Conservation (phyloP, 306 rosid genomes). For the Medicago lupulina region DNA sequence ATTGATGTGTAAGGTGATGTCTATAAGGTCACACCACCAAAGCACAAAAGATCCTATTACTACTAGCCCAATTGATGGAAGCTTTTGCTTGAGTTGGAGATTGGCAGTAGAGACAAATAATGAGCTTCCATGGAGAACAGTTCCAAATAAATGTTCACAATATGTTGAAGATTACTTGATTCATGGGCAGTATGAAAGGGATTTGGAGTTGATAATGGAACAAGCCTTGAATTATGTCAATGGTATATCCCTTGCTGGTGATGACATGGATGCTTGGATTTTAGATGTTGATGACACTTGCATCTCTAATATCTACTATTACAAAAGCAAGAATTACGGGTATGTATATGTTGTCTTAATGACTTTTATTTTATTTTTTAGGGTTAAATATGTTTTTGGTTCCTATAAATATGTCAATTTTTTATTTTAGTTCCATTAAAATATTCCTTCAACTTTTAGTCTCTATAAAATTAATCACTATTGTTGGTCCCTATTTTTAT, state of each 20-base stretch:
- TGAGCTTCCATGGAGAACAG: slow-evolving; percentile 69
- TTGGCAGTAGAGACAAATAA: slow-evolving; percentile 79
- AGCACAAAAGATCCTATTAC: background rate
- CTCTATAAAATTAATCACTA: too few relatives aligned
- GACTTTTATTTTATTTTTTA: background rate
- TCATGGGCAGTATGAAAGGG: slow-evolving; percentile 68
- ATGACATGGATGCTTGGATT: slow-evolving; percentile 73
- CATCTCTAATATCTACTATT: slow-evolving; percentile 68
- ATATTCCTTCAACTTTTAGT: too few relatives aligned
- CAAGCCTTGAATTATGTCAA: slow-evolving; percentile 47
- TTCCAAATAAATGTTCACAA: slow-evolving; percentile 59
- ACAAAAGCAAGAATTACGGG: slow-evolving; percentile 73
- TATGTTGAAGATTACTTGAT: slow-evolving; percentile 64
- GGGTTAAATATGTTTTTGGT: too few relatives aligned
- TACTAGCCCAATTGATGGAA: slow-evolving; percentile 4
- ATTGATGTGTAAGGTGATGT: slow-evolving; percentile 24
- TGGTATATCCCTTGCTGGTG: slow-evolving; percentile 43
- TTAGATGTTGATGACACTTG: slow-evolving; percentile 90
- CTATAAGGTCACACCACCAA: slow-evolving; percentile 7
- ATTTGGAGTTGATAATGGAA: slow-evolving; percentile 56
- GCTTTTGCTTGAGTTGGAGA: slow-evolving; percentile 79
- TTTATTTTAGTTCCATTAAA: too few relatives aligned
- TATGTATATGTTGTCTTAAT: slow-evolving; percentile 29
- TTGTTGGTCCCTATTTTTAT: too few relatives aligned
- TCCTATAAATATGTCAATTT: too few relatives aligned